Conservation (phyloP, 208 protist genomes). For the Acanthamoeba castellanii region DNA sequence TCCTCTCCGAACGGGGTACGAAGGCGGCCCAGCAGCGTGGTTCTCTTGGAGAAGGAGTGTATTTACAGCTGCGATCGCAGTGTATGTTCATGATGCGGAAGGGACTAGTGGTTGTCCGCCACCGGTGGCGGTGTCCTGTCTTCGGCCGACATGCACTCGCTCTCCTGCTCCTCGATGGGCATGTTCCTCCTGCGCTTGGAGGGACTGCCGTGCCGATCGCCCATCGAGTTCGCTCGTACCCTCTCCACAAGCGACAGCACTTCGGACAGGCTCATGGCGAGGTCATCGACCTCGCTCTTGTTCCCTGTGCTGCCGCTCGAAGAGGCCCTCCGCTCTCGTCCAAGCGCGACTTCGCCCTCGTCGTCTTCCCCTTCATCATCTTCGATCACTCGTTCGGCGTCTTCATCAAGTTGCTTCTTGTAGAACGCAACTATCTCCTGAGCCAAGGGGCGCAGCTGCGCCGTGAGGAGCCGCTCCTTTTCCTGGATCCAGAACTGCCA, state of each 20-base stretch:
- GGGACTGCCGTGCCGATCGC: slow-evolving; percentile 8
- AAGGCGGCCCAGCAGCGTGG: too few relatives aligned
- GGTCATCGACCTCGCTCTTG: not conserved
- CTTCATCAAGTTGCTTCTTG: not conserved
- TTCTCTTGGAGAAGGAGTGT: too few relatives aligned
- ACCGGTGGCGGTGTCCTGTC: not conserved
- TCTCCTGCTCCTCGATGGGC: not conserved
- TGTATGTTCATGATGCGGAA: too few relatives aligned
- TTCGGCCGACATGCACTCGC: slow-evolving; percentile 15
- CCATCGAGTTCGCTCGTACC: not conserved
- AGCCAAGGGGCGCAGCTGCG: slow-evolving; percentile 1
- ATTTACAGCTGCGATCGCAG: too few relatives aligned
- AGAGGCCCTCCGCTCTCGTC: not conserved
- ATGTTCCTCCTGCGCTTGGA: slow-evolving; percentile 13
- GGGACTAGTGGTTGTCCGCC: too few relatives aligned
- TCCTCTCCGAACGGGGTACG: too few relatives aligned
- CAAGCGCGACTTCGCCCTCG: not conserved
- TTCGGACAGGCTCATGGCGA: not conserved
- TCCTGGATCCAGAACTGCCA: slow-evolving; percentile 14
- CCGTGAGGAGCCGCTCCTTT: not conserved
- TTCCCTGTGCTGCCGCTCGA: not conserved
- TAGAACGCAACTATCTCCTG: not conserved
- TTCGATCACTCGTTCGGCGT: not conserved
- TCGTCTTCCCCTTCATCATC: not conserved
- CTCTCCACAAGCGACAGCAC: slow-evolving; percentile 37